Evolutionary conservation across 1,284 basidiomycete species (phyloP), one percentile per base, ranked within the genome.

Genomic region (Termitomyces sp.): DNA sequence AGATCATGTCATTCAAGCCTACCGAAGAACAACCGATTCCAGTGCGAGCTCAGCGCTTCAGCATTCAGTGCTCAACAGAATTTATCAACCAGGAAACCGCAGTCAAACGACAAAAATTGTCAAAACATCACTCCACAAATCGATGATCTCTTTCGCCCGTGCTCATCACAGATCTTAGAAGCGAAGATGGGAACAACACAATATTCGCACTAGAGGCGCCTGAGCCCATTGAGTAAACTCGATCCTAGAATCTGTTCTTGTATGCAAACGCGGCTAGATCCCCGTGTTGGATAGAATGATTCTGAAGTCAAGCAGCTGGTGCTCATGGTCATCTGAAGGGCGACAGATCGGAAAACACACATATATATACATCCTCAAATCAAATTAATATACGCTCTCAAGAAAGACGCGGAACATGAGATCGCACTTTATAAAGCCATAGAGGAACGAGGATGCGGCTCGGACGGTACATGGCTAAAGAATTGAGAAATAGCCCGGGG

Each of bases 1-100:
- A 59, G 57, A 59, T 54, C 55, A 55, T 59, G 57, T 59, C 57
- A 59, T 19, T 41, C 41, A 50, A 57, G n/a, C n/a, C n/a, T n/a
- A 37, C 49, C 48, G 50, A 53, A 41, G 34, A 50, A 28, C 39
- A 52, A 16, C 50, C 53, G 44, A 46, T 41, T 40, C 38, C 30
- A 45, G 43, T 16, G 19, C 41, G 37, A 21, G 10, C 13, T 30
- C 35, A 8, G 18, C 9, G 7, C 10, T 21, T 30, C 35, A 8
- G 18, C 9, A 11, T n/a, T 21, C 8, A 18, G 21, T n/a, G 21
- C 21, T 24, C n/a, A n/a, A n/a, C n/a, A 24, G 21, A 24, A 24
- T 24, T 2, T 5, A 5, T 5, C 21, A 24, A 3, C 21, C 21
- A 24, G 5, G 5, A 21, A n/a, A 14, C 13, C 7, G 3, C 18